A percentile compares a stretch with the other conserved stretches of the same genome.
Conservation (phyloP, 1,139 yeast genomes). For the Suhomyces terraborum region DNA sequence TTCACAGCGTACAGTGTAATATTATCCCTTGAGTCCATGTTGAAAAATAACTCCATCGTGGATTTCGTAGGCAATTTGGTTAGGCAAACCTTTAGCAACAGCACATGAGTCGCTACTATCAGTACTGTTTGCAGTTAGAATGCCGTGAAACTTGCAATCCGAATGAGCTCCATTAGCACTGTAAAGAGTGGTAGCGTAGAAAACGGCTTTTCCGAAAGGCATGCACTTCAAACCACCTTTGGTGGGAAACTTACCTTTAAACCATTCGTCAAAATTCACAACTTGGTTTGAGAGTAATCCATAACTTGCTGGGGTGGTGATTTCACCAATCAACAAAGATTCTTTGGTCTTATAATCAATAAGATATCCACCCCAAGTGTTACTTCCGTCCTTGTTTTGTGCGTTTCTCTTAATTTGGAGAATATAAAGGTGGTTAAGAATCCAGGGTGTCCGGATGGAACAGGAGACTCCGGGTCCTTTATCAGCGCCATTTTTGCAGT, state of each 20-base stretch:
- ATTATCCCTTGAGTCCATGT: too few species aligned
- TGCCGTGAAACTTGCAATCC: too few species aligned
- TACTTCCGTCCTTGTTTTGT: conserved; percentile 3
- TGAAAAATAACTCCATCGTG: too few species aligned
- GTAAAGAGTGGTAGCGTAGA: not conserved
- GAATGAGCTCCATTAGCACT: too few species aligned
- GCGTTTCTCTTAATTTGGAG: not conserved
- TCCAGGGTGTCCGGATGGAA: not conserved
- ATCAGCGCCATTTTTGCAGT: not conserved
- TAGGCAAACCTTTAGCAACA: too few species aligned
- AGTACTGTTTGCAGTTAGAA: too few species aligned
- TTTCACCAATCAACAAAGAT: conserved; percentile 1
- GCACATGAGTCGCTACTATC: too few species aligned
- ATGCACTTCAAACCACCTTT: not conserved
- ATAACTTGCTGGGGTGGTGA: conserved; percentile 1
- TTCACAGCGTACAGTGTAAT: too few species aligned
- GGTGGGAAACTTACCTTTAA: not conserved
- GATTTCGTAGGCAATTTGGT: too few species aligned
- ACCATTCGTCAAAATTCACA: conserved; percentile 7
- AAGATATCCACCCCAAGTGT: conserved; percentile 9
- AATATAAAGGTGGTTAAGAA: not conserved
- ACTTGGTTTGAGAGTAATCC: not conserved
- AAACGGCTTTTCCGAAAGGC: not conserved
- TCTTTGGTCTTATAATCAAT: conserved; percentile 4
- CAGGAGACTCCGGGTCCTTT: not conserved